Percentiles rank a stretch among this genome's conserved stretches.
Conservation (phyloP, 116 monocot species). For the Posidonia oceanica region DNA sequence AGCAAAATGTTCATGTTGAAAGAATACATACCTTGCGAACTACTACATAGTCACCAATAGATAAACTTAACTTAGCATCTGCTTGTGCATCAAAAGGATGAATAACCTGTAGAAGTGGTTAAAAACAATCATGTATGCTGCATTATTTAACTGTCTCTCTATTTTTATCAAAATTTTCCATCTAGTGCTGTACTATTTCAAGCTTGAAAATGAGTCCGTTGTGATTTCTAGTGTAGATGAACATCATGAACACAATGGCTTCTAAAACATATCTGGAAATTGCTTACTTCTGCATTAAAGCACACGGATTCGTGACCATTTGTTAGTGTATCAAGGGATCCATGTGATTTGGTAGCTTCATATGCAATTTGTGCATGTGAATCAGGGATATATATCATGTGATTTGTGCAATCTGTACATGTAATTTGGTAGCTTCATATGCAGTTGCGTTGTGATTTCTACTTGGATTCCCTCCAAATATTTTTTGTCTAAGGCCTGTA, state of each 20-base stretch:
- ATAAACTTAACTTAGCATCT: constrained; percentile 69
- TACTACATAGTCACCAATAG: constrained; percentile 71
- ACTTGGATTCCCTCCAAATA: too few species aligned
- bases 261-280: not conserved
- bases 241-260: not conserved
- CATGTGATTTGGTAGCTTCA: not conserved
- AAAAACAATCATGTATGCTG: not conserved
- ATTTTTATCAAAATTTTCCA: not conserved
- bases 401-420: too few species aligned
- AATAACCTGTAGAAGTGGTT: constrained; percentile 46
- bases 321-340: not conserved
- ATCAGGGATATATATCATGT: too few species aligned
- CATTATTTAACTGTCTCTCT: not conserved
- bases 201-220: not conserved
- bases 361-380: not conserved
- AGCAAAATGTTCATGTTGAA: not conserved
- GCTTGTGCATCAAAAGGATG: constrained; percentile 92
- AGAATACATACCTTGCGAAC: constrained; percentile 66
- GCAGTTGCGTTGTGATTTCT: too few species aligned
- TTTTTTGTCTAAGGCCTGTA: too few species aligned
- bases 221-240: not conserved
- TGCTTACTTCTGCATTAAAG: constrained; percentile 14
- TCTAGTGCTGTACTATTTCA: not conserved
- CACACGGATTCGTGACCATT: not conserved
- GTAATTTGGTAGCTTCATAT: too few species aligned